Evolutionary conservation across 768 basidiomycete species (phyloP).

Genomic region (Collybiopsis confluens): DNA sequence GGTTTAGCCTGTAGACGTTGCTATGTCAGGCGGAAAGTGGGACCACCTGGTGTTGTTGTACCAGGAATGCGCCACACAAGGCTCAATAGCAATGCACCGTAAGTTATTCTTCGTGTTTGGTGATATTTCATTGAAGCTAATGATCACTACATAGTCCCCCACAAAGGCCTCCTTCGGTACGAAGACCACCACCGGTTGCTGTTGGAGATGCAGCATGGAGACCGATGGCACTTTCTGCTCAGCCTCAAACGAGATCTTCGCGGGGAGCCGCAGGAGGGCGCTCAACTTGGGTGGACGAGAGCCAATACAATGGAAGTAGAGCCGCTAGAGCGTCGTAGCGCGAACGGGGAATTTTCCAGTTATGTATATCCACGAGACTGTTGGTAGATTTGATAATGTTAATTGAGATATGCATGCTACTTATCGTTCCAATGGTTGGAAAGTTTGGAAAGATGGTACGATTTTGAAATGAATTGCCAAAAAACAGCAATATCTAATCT

Average conservation of each 20-base stretch:
- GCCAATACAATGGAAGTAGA: background rate
- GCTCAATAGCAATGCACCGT: too few species aligned
- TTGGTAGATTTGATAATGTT: too few species aligned
- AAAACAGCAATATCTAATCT: too few species aligned
- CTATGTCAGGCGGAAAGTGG: background rate
- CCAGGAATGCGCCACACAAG: too few species aligned
- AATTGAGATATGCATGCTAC: too few species aligned
- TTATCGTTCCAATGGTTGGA: too few species aligned
- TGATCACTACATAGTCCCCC: background rate
- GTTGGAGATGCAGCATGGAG: background rate
- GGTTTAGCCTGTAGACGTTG: constrained; percentile 1
- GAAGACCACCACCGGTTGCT: background rate
- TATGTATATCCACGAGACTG: too few species aligned
- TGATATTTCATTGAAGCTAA: background rate
- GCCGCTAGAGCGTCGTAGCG: background rate
- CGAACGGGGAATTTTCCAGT: too few species aligned
- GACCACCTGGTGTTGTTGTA: background rate
- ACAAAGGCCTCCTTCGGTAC: background rate
- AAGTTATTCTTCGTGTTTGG: too few species aligned
- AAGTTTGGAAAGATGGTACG: too few species aligned
- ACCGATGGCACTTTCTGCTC: background rate
- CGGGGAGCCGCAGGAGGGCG: background rate
- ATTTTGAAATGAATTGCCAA: too few species aligned
- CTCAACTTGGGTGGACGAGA: background rate
- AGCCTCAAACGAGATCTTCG: background rate